Evolutionary conservation across 768 basidiomycete genomes (phyloP).

Genomic region (Sporobolomyces phaffii): DNA sequence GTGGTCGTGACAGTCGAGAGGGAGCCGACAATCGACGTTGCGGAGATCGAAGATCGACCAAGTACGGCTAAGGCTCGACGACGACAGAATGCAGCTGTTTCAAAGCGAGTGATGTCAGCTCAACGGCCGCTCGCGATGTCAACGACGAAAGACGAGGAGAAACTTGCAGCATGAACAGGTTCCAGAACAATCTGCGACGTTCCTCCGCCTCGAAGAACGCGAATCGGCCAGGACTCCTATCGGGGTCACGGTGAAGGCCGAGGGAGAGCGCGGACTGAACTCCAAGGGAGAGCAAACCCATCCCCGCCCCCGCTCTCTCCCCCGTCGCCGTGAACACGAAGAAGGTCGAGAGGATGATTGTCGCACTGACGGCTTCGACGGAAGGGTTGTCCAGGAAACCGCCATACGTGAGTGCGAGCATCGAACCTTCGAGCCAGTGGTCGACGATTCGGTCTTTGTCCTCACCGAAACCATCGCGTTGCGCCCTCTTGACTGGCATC

Average conservation of each 20-base stretch:
- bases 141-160: neutral
- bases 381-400: constrained; percentile 35
- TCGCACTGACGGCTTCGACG: constrained; percentile 26
- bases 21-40: constrained; percentile 22
- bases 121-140: too few species aligned
- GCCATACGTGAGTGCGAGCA: constrained; percentile 30
- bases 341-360: constrained; percentile 27
- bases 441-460: constrained; percentile 25
- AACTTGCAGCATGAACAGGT: constrained; percentile 17
- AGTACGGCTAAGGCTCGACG: constrained; percentile 20
- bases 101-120: too few species aligned
- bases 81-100: constrained; percentile 30
- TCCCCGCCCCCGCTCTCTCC: constrained; percentile 29
- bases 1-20: constrained; percentile 32
- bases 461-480: constrained; percentile 13
- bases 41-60: constrained; percentile 33
- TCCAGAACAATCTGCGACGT: constrained; percentile 20
- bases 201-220: constrained; percentile 35
- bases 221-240: constrained; percentile 23
- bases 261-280: constrained; percentile 28
- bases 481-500: constrained; percentile 29
- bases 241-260: constrained; percentile 32
- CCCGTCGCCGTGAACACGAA: constrained; percentile 35
- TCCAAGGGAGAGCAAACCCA: constrained; percentile 31
- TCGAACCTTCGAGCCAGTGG: constrained; percentile 32